phyloP scores from a whole-genome alignment of 441 rosid species.

The Mallotus repandus region DNA sequence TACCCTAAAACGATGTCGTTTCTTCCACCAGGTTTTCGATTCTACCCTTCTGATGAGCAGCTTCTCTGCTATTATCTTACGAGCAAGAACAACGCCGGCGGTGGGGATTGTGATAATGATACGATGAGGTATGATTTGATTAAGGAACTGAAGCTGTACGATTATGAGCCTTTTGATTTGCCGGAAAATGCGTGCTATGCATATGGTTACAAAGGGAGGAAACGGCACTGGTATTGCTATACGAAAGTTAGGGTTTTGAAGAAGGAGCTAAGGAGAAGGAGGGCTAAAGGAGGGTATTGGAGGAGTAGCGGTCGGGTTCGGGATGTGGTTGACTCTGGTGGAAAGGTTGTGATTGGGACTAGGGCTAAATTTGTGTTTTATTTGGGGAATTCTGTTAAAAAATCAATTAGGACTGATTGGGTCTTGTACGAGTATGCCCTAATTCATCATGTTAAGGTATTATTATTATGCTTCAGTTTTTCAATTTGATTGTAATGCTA shows the following conservation, averaged over 20 bases:
- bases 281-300: slow-evolving; percentile 50
- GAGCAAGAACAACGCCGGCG: slow-evolving; percentile 35
- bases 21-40: slow-evolving; percentile 48
- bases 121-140: slow-evolving; percentile 36
- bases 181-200: slow-evolving; percentile 39
- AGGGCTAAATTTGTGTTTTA: slow-evolving; percentile 43
- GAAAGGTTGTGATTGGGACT: slow-evolving; percentile 38
- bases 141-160: slow-evolving; percentile 38
- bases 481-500: not conserved
- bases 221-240: slow-evolving; percentile 54
- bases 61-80: slow-evolving; percentile 43
- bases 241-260: slow-evolving; percentile 22
- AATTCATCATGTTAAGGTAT: slow-evolving; percentile 42
- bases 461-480: not conserved
- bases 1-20: slow-evolving; percentile 16
- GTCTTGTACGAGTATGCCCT: slow-evolving; percentile 50
- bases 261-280: slow-evolving; percentile 21
- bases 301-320: slow-evolving; percentile 33
- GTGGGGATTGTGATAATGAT: not conserved
- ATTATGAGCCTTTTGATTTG: slow-evolving; percentile 38
- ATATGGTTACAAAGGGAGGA: slow-evolving; percentile 35
- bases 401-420: slow-evolving; percentile 46
- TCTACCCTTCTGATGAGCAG: slow-evolving; percentile 50
- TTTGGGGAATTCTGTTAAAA: slow-evolving; percentile 28
- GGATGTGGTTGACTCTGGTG: slow-evolving; percentile 35